Conservation (phyloP, 306 rosid genomes). For the Prunus persica region Prunus_persica_NCBIv2 NC_034016.1:8525501-8526000, state of each 20-base stretch:
- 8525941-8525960: not conserved
- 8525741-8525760: not conserved
- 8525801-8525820: not conserved
- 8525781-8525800: not conserved
- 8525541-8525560: not conserved
- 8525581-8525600: not conserved
- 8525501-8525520: not conserved
- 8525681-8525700: not conserved
- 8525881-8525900: not conserved
- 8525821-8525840: not conserved
- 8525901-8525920: not conserved
- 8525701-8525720: not conserved
- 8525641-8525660: not conserved
- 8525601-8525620: not conserved
- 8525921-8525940: not conserved
- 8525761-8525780: not conserved
- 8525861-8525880: not conserved
- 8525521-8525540: not conserved
- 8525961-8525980: not conserved
- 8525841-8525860: not conserved
- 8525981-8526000: constrained; percentile 36
- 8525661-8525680: not conserved
- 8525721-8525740: not conserved
- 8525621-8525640: not conserved
- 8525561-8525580: not conserved